Base-by-base conservation (phyloP, 352 stramenopile species). In the Pythium scleroteichum region DNA sequence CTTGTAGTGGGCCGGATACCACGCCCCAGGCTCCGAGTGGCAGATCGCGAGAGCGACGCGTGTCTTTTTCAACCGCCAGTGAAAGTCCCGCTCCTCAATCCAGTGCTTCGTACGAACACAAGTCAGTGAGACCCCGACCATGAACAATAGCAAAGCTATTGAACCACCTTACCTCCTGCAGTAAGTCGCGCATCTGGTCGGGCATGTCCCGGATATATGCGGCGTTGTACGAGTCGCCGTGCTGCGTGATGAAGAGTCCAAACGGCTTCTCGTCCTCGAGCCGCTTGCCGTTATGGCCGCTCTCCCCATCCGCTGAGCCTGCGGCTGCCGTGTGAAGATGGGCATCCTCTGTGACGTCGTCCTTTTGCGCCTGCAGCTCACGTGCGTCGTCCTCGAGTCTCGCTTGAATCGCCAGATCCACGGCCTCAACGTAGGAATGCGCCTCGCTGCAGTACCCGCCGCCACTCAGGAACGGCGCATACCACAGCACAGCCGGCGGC, bases 381-480 rank as follows among this genome's bases (percentile, higher is more conserved):
- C 35, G 12, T 16, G 24, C 52, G 2, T 51, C 23, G 24, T 69
- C 20, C 0, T 60, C 35, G 41, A 19, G 29, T 6, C 41, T 48
- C 39, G 87, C 71, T 7, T 42, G 46, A 12, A 76, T 41, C 20
- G 70, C 80, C n/a, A 64, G 53, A 23, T 75, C 64, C 26, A 98
- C 59, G 5, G 85, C 79, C 10, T 79, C 71, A 9, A 94, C 78
- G 51, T 95, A 97, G 51, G 88, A 88, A 61, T 90, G 90, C 50
- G 92, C 92, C 70, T 98, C 90, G 54, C 80, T 95, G 75, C 87
- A 97, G 73, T 98, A 98, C 19, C 92, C 92, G 32, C 92, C 92
- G 39, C 92, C 92, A 50, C 85, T 96, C 44, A 97, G 83, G 47
- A 97, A 97, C 49, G 92, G 90, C 42, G 89, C 90, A 53, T 91